Evolutionary conservation across 371 early-diverging fungal species (phyloP), one percentile per base, ranked within the genome.

Genomic region (Syncephalastrum monosporum): DNA sequence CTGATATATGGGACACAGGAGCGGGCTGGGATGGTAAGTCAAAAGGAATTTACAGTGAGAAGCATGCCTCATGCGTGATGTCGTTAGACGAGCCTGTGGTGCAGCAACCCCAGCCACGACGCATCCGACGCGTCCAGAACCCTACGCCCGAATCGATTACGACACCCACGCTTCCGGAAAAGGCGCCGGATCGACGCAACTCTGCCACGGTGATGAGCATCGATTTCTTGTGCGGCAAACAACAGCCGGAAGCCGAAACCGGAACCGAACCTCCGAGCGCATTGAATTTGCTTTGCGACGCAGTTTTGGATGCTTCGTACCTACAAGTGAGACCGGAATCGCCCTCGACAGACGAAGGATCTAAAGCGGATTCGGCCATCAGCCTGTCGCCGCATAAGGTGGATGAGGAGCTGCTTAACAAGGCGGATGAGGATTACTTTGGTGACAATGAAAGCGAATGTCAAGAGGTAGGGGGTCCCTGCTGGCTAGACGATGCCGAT

Each of bases 351-450:
- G 58, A 58, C 24, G 60, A 63, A 57, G 41, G 51, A 33, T 38
- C 57, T 12, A 75, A 75, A 45, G 71, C 76, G 3, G 76, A 75
- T 65, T 75, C 76, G 10, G 76, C 75, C 7, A 64, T 75, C 4
- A 67, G 72, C 23, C 17, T 75, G 53, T 75, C 75, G 10, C 75
- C 75, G 17, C 49, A 33, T 6, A 49, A 49, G 24, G 15, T n/a
- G 29, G 27, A 60, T 16, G 47, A 56, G 21, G 25, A 55, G 43
- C 6, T 44, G 44, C 23, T 50, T 61, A 15, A 42, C 10, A 33
- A 56, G 43, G 45, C 13, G 13, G 49, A 63, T 16, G 47, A 58
- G 5, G 53, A 38, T 19, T 47, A 21, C 14, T 54, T 72, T n/a
- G 69, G 67, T 49, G 70, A 69, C 42, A 33, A 33, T 33, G 38